These are phyloP conservation scores for Camillea tinctor DNA, from an alignment of 2,329 filamentous ascomycete species.

Conservation along the genomic window DNA sequence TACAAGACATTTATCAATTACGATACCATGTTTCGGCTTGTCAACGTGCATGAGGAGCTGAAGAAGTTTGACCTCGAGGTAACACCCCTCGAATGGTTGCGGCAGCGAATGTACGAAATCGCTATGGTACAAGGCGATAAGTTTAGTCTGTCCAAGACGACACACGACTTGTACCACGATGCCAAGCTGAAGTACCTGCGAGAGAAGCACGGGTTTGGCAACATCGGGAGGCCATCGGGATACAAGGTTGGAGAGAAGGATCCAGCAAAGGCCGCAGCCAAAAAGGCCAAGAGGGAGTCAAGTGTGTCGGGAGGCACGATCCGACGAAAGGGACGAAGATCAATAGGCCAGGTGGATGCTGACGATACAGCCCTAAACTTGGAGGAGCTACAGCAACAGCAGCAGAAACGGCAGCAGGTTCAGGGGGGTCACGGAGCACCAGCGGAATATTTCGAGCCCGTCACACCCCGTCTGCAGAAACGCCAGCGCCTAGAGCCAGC, in stretches of 20 bases:
- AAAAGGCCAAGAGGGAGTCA: slow-evolving; percentile 30
- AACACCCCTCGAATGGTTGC: slow-evolving; percentile 54
- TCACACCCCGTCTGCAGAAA: slow-evolving; percentile 31
- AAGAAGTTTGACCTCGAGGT: slow-evolving; percentile 53
- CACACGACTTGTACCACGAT: slow-evolving; percentile 57
- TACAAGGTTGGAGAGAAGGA: slow-evolving; percentile 41
- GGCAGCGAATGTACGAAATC: slow-evolving; percentile 55
- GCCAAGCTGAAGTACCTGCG: slow-evolving; percentile 49
- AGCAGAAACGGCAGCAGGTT: slow-evolving; percentile 6
- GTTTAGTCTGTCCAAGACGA: slow-evolving; percentile 51
- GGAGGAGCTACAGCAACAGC: slow-evolving; percentile 11
- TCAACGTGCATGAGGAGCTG: slow-evolving; percentile 53
- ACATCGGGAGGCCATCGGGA: slow-evolving; percentile 54
- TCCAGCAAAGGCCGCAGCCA: slow-evolving; percentile 26
- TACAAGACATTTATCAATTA: slow-evolving; percentile 46
- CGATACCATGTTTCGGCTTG: slow-evolving; percentile 56
- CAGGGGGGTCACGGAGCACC: slow-evolving; percentile 10
- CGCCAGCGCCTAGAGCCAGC: slow-evolving; percentile 28
- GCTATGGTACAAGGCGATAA: slow-evolving; percentile 40
- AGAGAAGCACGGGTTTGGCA: slow-evolving; percentile 53
- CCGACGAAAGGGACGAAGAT: slow-evolving; percentile 29
- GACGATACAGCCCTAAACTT: slow-evolving; percentile 21
- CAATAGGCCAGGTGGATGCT: slow-evolving; percentile 31
- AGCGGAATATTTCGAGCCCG: slow-evolving; percentile 27
- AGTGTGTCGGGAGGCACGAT: slow-evolving; percentile 7